Evolutionary conservation across 2,329 filamentous ascomycete species (phyloP), one percentile per base, ranked within the genome.

Genomic region (Trichoderma asperellum): DNA sequence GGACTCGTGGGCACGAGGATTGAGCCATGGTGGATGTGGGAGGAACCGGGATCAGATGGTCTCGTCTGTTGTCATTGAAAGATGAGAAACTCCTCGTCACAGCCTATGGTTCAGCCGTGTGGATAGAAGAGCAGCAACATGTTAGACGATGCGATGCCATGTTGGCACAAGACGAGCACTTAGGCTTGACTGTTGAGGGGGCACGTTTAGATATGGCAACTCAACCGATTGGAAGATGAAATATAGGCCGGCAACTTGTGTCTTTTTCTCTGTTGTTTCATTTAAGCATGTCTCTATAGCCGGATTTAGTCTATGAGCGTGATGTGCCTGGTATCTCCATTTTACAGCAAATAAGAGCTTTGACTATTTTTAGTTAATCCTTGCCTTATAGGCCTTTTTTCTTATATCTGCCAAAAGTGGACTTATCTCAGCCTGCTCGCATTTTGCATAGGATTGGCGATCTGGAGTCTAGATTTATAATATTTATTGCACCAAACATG

Each of bases 211-310:
- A 18, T 70, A 58, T 60, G 61, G 57, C 61, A 53, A 52, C 61
- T 55, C 32, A 29, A 35, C 53, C 61, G 32, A 59, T 60, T 59
- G 56, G 61, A 61, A 55, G 43, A 56, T 65, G 43, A 56, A 55
- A 65, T 69, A 59, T 66, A 65, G 68, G 57, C 49, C 68, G 53
- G 61, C 56, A 60, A 60, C 70, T 70, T 71, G 70, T 72, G 68
- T 70, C 70, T 71, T 70, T 70, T 67, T 71, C 69, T 69, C 63
- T 66, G 59, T 61, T 69, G 59, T 63, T 74, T 60, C 74, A 71
- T 70, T 71, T 71, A 29, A 61, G 47, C 57, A 56, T 60, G 65
- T 56, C 34, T 68, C 59, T 56, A 68, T 68, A 68, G 66, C 58
- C 24, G 59, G 66, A 56, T 63, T 56, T 56, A 68, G 66, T 63